phyloP scores from a whole-genome alignment of 1,284 basidiomycete species.

The Golubevia sp. region DNA sequence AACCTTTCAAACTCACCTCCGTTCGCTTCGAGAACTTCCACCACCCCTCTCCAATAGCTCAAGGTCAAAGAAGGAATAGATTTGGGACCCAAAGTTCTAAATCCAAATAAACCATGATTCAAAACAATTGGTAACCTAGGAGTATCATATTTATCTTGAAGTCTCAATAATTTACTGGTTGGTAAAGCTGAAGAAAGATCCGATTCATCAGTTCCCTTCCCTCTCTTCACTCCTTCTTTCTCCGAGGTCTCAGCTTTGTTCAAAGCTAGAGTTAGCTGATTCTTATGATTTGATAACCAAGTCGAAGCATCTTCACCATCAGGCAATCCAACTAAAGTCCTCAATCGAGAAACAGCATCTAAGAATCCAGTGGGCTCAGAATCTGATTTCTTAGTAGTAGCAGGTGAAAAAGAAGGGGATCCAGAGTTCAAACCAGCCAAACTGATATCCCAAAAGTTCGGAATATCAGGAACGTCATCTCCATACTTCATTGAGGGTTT shows the following conservation, averaged over 20 bases:
- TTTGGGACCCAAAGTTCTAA: slow-evolving; percentile 3
- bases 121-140: slow-evolving; percentile 19
- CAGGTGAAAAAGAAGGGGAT: not conserved
- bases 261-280: slow-evolving; percentile 4
- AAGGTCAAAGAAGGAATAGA: slow-evolving; percentile 8
- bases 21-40: slow-evolving; percentile 11
- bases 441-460: not conserved
- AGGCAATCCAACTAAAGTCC: slow-evolving; percentile 1
- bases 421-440: not conserved
- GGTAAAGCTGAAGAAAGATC: not conserved
- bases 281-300: slow-evolving; percentile 2
- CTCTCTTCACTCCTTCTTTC: slow-evolving; percentile 1
- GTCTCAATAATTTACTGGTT: slow-evolving; percentile 8
- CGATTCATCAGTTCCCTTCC: slow-evolving; percentile 1
- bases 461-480: not conserved
- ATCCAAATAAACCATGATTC: slow-evolving; percentile 18
- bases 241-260: not conserved
- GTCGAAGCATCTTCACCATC: slow-evolving; percentile 1
- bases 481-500: not conserved
- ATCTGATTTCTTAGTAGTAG: not conserved
- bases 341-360: slow-evolving; percentile 5
- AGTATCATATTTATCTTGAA: slow-evolving; percentile 9
- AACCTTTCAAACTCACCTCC: slow-evolving; percentile 10
- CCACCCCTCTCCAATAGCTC: slow-evolving; percentile 20
- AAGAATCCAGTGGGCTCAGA: not conserved